These are phyloP conservation scores for Hemileia vastatrix DNA, from an alignment of 1,284 basidiomycete genomes.

Conservation along the genomic window DNA sequence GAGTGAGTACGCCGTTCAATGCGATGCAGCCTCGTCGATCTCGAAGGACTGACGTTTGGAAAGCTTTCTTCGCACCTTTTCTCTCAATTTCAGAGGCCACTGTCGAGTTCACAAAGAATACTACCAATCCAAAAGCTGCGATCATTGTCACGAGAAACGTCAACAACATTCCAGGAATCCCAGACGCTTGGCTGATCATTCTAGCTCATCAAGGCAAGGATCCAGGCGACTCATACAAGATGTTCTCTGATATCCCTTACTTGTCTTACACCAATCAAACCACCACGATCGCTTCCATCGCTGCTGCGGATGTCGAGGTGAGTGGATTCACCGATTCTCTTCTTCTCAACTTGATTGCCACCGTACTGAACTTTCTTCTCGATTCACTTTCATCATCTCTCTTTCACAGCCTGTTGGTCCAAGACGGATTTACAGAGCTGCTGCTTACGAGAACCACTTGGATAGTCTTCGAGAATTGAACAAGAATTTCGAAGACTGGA, in stretches of 20 bases:
- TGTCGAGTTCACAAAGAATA: constrained; percentile 5
- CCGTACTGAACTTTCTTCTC: too few species aligned
- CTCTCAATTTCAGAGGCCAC: constrained; percentile 20
- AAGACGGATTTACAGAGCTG: too few species aligned
- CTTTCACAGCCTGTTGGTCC: too few species aligned
- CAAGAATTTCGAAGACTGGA: constrained; percentile 1
- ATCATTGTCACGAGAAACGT: constrained; percentile 12
- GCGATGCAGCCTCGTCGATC: constrained; percentile 23
- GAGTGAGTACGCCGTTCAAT: constrained; percentile 20
- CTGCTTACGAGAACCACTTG: too few species aligned
- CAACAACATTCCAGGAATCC: background rate
- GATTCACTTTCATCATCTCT: too few species aligned
- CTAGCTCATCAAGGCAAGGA: constrained; percentile 21
- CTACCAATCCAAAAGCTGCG: constrained; percentile 16
- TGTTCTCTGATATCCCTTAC: constrained; percentile 17
- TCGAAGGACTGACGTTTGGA: constrained; percentile 20
- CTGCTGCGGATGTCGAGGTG: too few species aligned
- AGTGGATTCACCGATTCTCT: too few species aligned
- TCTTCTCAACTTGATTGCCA: too few species aligned
- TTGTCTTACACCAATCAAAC: constrained; percentile 3
- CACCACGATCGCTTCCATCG: too few species aligned
- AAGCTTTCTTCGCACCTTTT: constrained; percentile 9
- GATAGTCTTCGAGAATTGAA: background rate
- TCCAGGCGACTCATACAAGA: constrained; percentile 1
- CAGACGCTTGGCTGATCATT: background rate